Conservation (phyloP, 2,329 filamentous ascomycete genomes). For the Cladophialophora bantiana region DNA sequence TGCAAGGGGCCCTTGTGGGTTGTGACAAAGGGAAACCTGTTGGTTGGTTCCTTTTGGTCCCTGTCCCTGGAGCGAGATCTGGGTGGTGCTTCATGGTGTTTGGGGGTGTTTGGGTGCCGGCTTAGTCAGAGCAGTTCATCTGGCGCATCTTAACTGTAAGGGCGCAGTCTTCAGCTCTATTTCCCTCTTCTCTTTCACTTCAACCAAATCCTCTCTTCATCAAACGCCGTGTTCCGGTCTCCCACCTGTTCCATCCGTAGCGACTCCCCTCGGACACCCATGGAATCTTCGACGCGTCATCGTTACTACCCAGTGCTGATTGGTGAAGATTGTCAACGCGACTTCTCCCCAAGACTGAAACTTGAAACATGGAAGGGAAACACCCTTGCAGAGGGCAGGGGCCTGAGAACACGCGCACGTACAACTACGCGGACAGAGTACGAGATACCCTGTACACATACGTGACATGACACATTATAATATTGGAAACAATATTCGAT, state of each 20-base stretch:
- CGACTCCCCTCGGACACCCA: neutral
- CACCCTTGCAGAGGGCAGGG: conserved; percentile 11
- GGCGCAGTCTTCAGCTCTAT: neutral
- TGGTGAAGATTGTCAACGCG: neutral
- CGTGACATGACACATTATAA: neutral
- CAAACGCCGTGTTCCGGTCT: neutral
- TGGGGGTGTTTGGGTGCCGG: neutral
- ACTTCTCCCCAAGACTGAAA: conserved; percentile 1
- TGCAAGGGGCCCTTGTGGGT: neutral
- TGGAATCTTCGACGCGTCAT: neutral
- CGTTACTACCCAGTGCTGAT: neutral
- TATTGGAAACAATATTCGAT: neutral
- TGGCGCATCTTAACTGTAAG: neutral
- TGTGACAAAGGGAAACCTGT: too few relatives aligned
- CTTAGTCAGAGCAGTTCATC: neutral
- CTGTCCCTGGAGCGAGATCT: neutral
- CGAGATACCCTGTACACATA: neutral
- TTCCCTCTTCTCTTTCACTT: neutral
- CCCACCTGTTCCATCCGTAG: neutral
- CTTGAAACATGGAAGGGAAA: conserved; percentile 1
- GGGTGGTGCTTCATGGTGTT: neutral
- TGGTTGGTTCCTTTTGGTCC: too few relatives aligned
- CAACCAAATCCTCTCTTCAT: neutral
- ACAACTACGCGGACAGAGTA: neutral
- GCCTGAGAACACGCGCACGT: neutral